Conservation (phyloP, 2,329 filamentous ascomycete genomes). For the Hirsutella minnesotensis region DNA sequence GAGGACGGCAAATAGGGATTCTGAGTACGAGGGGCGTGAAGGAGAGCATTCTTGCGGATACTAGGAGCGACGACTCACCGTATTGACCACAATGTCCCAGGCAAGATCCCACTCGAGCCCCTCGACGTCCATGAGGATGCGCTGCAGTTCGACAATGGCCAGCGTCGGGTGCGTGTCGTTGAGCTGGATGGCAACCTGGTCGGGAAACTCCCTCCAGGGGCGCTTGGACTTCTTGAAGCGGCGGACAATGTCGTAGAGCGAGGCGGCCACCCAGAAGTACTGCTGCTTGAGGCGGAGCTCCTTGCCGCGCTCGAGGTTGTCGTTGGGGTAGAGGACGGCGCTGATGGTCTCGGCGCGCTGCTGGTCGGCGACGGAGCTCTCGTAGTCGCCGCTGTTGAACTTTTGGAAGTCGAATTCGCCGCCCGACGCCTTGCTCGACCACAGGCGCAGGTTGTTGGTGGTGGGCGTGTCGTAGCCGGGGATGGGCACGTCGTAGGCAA, state of each 20-base stretch:
- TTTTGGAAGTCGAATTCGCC: constrained; percentile 99
- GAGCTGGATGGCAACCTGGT: constrained; percentile 92
- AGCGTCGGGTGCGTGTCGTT: constrained; percentile 97
- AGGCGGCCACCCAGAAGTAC: constrained; percentile 99
- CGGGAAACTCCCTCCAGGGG: constrained; percentile 82
- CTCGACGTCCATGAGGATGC: constrained; percentile 81
- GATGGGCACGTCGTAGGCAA: constrained; percentile 87
- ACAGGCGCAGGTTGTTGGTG: constrained; percentile 92
- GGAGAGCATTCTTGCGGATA: no score
- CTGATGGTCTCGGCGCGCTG: constrained; percentile 99
- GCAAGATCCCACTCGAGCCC: constrained; percentile 87
- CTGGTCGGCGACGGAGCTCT: constrained; percentile 95
- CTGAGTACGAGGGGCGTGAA: no score
- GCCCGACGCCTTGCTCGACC: constrained; percentile 94
- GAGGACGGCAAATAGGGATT: background rate
- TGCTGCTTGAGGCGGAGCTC: constrained; percentile 97
- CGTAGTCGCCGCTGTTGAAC: constrained; percentile 97
- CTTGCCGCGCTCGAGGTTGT: constrained; percentile 92
- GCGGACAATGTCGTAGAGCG: constrained; percentile 88
- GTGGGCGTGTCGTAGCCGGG: constrained; percentile 82
- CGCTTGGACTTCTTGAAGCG: constrained; percentile 97
- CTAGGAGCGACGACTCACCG: constrained; percentile 30
- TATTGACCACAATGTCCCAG: constrained; percentile 68
- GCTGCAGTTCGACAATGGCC: constrained; percentile 89
- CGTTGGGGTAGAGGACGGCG: constrained; percentile 92